Evolutionary conservation across 257 asterid species (phyloP).

Genomic region (Nicotiana knightiana): DNA sequence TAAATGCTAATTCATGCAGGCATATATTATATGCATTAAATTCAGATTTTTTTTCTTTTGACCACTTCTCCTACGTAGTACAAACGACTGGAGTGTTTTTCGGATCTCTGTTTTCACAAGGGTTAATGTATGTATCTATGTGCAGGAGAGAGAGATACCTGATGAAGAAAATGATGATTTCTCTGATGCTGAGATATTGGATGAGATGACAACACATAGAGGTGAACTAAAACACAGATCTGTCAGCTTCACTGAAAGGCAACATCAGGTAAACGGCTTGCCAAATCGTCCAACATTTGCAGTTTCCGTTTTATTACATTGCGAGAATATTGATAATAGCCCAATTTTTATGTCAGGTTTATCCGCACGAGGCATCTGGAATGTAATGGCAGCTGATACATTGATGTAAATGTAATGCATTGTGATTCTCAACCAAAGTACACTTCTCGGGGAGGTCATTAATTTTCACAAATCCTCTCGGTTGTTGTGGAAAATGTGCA

Average conservation of each 20-base stretch:
- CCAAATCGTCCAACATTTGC: neutral
- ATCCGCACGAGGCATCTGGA: conserved; percentile 5
- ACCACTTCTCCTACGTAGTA: neutral
- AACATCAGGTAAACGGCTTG: conserved; percentile 38
- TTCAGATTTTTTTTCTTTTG: neutral
- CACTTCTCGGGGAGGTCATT: neutral
- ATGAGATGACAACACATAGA: conserved; percentile 71
- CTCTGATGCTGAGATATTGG: conserved; percentile 66
- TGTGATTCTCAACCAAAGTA: neutral
- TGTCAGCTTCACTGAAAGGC: conserved; percentile 60
- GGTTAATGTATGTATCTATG: conserved; percentile 5
- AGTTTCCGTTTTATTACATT: neutral
- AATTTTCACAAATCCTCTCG: neutral
- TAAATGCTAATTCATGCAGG: neutral
- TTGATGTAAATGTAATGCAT: neutral
- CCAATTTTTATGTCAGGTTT: neutral
- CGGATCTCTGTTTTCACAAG: neutral
- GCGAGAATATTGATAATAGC: neutral
- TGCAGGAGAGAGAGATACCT: conserved; percentile 30
- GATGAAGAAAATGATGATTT: conserved; percentile 38
- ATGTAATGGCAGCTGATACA: neutral
- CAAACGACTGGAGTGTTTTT: neutral
- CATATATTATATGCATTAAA: neutral
- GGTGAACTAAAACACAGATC: conserved; percentile 82
- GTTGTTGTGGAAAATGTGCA: neutral